phyloP scores from a whole-genome alignment of 2,329 filamentous ascomycete genomes.

The Leptographium radiaticola region DNA sequence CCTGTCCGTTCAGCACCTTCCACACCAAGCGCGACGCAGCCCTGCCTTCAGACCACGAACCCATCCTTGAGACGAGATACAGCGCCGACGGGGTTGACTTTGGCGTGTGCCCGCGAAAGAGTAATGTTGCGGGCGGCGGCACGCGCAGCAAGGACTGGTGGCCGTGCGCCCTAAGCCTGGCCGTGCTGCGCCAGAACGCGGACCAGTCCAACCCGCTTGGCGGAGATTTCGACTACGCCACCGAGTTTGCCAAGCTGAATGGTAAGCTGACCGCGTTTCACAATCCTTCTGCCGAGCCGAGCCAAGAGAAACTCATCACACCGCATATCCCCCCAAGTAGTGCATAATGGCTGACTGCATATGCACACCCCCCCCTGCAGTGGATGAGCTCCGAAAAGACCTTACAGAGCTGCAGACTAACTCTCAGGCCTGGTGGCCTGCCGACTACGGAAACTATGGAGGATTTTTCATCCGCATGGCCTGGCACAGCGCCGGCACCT shows the following conservation, averaged over 20 bases:
- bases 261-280: background rate
- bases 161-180: constrained; percentile 54
- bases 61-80: background rate
- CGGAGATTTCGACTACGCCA: constrained; percentile 59
- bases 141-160: constrained; percentile 62
- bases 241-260: constrained; percentile 41
- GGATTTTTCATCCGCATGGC: constrained; percentile 70
- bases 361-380: background rate
- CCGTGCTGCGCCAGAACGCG: constrained; percentile 62
- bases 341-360: background rate
- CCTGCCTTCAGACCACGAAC: background rate
- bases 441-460: constrained; percentile 71
- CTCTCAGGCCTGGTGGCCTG: constrained; percentile 71
- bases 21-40: background rate
- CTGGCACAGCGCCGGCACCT: constrained; percentile 71
- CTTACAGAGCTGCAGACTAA: constrained; percentile 59
- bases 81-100: background rate
- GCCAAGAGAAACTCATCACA: background rate
- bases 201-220: constrained; percentile 48
- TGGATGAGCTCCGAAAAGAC: constrained; percentile 57
- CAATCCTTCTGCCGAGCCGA: background rate
- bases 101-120: background rate
- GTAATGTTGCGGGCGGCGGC: constrained; percentile 41
- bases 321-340: no score
- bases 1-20: background rate